Conservation (phyloP, 331 rosid genomes). For the Stylosanthes scabra region DNA sequence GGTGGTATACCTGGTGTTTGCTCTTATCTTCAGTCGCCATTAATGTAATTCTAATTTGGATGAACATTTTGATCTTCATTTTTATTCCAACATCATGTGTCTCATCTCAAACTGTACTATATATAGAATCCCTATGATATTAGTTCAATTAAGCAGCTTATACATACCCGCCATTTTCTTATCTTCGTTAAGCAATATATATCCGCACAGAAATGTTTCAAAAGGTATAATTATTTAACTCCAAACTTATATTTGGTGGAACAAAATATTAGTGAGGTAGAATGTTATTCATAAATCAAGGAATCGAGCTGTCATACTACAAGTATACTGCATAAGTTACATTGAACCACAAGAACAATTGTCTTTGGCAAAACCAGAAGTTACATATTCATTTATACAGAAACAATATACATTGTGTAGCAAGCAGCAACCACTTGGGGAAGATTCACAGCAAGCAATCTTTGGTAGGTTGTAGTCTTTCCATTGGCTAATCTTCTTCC, state of each 20-base stretch:
- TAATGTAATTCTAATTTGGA: conserved; percentile 25
- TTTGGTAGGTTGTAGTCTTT: neutral
- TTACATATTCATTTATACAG: too few species aligned
- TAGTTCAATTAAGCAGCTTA: neutral
- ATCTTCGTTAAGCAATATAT: neutral
- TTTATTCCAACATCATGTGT: neutral
- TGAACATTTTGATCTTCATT: neutral
- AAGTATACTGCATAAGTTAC: neutral
- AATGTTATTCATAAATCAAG: too few species aligned
- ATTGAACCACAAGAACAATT: neutral
- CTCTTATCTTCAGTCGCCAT: conserved; percentile 32
- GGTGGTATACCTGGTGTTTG: conserved; percentile 34
- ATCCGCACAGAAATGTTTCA: too few species aligned
- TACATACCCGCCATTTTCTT: neutral
- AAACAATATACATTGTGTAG: too few species aligned
- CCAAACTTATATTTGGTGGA: too few species aligned
- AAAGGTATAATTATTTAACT: too few species aligned
- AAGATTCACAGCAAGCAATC: neutral
- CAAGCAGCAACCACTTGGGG: too few species aligned
- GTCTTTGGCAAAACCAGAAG: neutral
- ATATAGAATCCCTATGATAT: conserved; percentile 10
- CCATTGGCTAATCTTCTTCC: too few species aligned
- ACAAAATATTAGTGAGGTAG: too few species aligned
- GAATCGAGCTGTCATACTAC: neutral
- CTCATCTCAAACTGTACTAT: neutral